phyloP scores from a whole-genome alignment of 345 rosid genomes.

The Angophora floribunda region DNA sequence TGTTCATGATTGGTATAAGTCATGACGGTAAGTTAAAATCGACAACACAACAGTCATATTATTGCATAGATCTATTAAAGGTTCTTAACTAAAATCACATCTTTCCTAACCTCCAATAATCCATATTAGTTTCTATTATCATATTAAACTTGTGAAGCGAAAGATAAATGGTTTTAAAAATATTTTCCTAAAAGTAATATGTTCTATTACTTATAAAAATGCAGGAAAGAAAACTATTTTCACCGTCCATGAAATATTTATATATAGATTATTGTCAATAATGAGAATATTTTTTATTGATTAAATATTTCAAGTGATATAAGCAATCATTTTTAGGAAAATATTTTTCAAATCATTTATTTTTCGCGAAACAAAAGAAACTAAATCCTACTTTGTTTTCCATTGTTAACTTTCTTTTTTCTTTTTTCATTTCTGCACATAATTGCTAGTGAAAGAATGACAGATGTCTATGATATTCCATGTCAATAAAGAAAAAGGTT shows the following conservation, averaged over 20 bases:
- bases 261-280: too few species aligned
- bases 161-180: background rate
- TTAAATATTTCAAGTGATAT: background rate
- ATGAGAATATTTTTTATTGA: background rate
- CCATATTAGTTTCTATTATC: background rate
- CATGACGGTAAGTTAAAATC: background rate
- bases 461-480: background rate
- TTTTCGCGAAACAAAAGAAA: fast-evolving
- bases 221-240: fast-evolving
- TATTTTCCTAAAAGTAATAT: fast-evolving
- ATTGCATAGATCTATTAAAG: background rate
- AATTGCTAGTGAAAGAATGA: background rate
- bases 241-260: background rate
- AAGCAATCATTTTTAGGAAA: background rate
- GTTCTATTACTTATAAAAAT: background rate
- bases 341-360: background rate
- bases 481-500: background rate
- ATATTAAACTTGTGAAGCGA: background rate
- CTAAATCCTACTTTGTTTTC: background rate
- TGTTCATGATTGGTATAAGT: background rate
- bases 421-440: background rate
- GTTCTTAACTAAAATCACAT: background rate
- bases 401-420: background rate
- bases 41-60: background rate
- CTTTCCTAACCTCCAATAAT: background rate